Evolutionary conservation across 108 stramenopile species (phyloP), one percentile per base, ranked within the genome.

Genomic region (Cyclotella choctawhatcheeana): DNA sequence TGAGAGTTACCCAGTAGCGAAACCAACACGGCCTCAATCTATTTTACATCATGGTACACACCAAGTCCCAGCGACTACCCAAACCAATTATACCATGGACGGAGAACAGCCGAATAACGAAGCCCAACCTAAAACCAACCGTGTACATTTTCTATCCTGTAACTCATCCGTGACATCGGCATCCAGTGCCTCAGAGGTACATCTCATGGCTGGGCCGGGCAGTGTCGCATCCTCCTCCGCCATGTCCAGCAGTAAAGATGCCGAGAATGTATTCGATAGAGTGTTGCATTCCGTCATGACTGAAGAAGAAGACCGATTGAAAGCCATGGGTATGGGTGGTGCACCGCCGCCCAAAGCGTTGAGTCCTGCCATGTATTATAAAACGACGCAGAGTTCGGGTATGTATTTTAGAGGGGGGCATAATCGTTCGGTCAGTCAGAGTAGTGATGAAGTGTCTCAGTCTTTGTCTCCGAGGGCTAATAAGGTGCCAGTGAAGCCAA

Each of bases 151-250:
- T 60, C 17, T 53, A n/a, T 48, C 58, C 40, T 72, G 60, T 44
- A 35, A 43, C 31, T 62, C 72, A 17, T 73, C 72, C 22, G 50
- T 51, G 30, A 52, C 54, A 37, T 52, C 66, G 32, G 40, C 66
- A 21, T 60, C n/a, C n/a, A n/a, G 52, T 30, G 72, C 62, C 8
- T 73, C 72, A 25, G 61, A 73, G 32, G 72, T 73, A 40, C 72
- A 73, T 50, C 60, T 73, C 6, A 63, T 73, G 62, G 72, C 72
- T 21, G 71, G 71, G 1, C 59, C 72, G 5, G 72, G 72, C 20
- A 73, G 72, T 34, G 72, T 73, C 32, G 72, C 62, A 2, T 73
- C 72, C 21, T 69, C 69, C 24, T 73, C 72, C 14, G 62, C 61
- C 52, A 73, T 73, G 72, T 73, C 72, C 16, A 55, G 53, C 72